Evolutionary conservation across 83 land plant species (phyloP).

Genomic region (Thuja plicata): DNA sequence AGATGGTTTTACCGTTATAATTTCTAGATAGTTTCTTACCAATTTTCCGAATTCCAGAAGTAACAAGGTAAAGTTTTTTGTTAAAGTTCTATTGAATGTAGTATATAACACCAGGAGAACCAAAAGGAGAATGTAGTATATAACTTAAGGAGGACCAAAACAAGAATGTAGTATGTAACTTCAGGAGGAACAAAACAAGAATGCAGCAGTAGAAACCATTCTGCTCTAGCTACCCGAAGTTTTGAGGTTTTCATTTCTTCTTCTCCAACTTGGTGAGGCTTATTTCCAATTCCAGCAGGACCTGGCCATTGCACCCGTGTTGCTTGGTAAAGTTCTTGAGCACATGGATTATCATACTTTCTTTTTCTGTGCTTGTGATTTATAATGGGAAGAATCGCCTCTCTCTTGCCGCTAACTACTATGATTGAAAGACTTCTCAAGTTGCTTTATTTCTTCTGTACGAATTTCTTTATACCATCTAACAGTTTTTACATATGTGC

Average conservation of each 20-base stretch:
- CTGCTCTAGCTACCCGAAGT: not conserved
- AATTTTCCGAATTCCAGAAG: not conserved
- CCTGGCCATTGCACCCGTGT: not conserved
- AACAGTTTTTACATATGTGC: not conserved
- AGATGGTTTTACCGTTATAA: not conserved
- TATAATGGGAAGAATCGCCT: not conserved
- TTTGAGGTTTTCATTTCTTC: not conserved
- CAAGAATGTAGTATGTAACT: not conserved
- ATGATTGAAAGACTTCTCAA: constrained; percentile 1
- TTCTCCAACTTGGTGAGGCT: not conserved
- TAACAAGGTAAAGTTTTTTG: not conserved
- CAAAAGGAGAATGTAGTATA: not conserved
- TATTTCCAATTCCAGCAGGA: not conserved
- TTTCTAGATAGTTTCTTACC: not conserved
- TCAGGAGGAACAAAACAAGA: not conserved
- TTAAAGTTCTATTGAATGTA: not conserved
- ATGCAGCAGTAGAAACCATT: not conserved
- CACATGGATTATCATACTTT: not conserved
- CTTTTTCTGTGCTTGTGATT: not conserved
- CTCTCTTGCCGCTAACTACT: not conserved
- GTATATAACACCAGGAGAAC: not conserved
- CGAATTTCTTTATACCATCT: not conserved
- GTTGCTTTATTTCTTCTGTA: not conserved
- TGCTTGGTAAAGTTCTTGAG: not conserved
- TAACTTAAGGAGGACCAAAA: not conserved